Conservation (phyloP, 345 rosid genomes). For the Salix exigua region DNA sequence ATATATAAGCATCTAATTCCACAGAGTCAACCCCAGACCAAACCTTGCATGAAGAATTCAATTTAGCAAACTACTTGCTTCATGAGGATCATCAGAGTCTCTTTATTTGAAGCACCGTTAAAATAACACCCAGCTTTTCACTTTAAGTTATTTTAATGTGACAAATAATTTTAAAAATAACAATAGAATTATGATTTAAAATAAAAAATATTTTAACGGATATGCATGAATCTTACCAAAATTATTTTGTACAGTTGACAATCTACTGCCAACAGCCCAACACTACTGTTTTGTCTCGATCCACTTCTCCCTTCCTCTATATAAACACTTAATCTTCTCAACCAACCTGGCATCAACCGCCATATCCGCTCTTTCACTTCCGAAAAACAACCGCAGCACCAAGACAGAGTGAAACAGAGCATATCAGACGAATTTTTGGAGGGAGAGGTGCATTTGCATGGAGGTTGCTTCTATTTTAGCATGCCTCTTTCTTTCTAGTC, state of each 20-base stretch:
- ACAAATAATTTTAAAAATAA: too few relatives aligned
- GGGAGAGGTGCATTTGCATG: conserved; percentile 24
- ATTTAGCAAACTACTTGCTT: neutral
- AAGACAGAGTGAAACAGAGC: neutral
- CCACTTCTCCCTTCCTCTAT: conserved; percentile 18
- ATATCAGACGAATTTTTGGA: neutral
- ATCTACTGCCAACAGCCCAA: neutral
- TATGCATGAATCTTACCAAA: neutral
- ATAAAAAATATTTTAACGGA: neutral
- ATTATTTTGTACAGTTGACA: neutral
- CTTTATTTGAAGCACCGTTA: neutral
- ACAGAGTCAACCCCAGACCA: neutral
- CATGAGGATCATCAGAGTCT: neutral
- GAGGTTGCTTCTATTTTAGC: conserved; percentile 28
- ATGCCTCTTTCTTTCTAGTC: conserved; percentile 34
- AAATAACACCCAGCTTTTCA: neutral
- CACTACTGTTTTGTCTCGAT: conserved; percentile 3
- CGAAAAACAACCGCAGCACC: neutral
- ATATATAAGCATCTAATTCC: neutral
- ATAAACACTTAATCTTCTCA: conserved; percentile 17
- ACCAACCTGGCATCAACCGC: neutral
- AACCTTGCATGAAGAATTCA: neutral
- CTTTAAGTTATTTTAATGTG: too few relatives aligned
- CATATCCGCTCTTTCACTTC: neutral
- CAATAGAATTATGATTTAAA: too few relatives aligned